Percentiles rank a stretch among this genome's conserved stretches.
Conservation (phyloP, 177 flowering plant species). For the Telopea speciosissima region DNA sequence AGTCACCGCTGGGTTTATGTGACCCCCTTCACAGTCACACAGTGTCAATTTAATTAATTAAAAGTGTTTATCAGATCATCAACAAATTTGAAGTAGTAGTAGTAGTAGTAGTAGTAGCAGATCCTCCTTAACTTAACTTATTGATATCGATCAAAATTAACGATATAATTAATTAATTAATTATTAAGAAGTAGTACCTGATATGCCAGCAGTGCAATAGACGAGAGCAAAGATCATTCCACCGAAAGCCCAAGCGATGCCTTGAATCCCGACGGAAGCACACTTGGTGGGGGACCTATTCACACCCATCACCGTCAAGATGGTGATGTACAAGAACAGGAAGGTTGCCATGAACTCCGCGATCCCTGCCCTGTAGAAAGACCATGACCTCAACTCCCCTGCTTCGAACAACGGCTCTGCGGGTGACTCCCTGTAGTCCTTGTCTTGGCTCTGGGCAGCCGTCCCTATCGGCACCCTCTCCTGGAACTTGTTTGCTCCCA, state of each 20-base stretch:
- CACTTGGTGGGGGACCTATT: constrained; percentile 16
- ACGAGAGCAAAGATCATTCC: constrained; percentile 38
- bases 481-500: constrained; percentile 42
- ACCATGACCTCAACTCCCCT: constrained; percentile 40
- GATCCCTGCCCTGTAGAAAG: constrained; percentile 44
- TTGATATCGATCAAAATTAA: too few relatives aligned
- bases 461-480: constrained; percentile 46
- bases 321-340: constrained; percentile 26
- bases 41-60: too few relatives aligned
- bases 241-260: constrained; percentile 37
- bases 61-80: too few relatives aligned
- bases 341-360: constrained; percentile 29
- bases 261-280: constrained; percentile 29
- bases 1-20: constrained; percentile 41
- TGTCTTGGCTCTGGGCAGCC: constrained; percentile 34
- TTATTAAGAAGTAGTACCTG: too few relatives aligned
- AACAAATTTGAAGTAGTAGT: too few relatives aligned
- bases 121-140: too few relatives aligned
- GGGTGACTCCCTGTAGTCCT: constrained; percentile 38
- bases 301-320: constrained; percentile 29
- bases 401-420: constrained; percentile 33
- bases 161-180: too few relatives aligned
- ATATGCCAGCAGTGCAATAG: constrained; percentile 38
- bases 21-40: constrained; percentile 25
- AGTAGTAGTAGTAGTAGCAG: too few relatives aligned